Conservation (phyloP, 2,329 filamentous ascomycete genomes). For the Penicillium sp. region DNA sequence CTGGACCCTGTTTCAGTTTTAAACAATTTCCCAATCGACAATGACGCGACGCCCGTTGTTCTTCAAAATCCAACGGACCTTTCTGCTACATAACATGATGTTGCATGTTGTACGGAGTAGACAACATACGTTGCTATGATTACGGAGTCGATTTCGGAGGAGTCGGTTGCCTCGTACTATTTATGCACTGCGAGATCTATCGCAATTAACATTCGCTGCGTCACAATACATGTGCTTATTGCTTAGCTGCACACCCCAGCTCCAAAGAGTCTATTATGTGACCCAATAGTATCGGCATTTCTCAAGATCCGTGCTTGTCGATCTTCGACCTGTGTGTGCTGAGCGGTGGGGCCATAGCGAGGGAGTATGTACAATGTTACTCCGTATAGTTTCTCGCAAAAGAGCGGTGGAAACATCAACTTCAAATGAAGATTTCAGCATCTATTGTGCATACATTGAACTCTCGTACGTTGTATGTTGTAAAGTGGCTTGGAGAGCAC, state of each 20-base stretch:
- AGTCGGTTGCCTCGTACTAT: background rate
- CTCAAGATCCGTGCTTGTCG: slow-evolving; percentile 10
- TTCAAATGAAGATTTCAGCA: background rate
- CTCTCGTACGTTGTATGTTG: background rate
- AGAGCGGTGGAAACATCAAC: slow-evolving; percentile 11
- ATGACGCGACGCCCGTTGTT: slow-evolving; percentile 12
- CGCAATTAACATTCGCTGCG: slow-evolving; percentile 16
- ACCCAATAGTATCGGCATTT: slow-evolving; percentile 3
- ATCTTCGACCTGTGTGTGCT: slow-evolving; percentile 15
- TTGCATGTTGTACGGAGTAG: background rate
- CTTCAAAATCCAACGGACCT: background rate
- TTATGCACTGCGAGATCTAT: slow-evolving; percentile 14
- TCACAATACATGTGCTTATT: slow-evolving; percentile 13
- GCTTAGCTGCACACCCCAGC: slow-evolving; percentile 11
- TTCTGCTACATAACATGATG: background rate
- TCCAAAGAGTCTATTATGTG: background rate
- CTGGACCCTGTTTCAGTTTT: slow-evolving; percentile 22
- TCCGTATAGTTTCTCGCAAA: background rate
- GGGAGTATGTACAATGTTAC: background rate
- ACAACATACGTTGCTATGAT: background rate
- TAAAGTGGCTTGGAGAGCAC: background rate
- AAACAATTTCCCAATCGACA: slow-evolving; percentile 8
- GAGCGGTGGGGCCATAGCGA: slow-evolving; percentile 14
- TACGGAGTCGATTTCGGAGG: background rate
- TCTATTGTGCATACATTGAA: background rate